phyloP scores from a whole-genome alignment of 208 protist genomes.

The Entamoeba histolytica region DNA sequence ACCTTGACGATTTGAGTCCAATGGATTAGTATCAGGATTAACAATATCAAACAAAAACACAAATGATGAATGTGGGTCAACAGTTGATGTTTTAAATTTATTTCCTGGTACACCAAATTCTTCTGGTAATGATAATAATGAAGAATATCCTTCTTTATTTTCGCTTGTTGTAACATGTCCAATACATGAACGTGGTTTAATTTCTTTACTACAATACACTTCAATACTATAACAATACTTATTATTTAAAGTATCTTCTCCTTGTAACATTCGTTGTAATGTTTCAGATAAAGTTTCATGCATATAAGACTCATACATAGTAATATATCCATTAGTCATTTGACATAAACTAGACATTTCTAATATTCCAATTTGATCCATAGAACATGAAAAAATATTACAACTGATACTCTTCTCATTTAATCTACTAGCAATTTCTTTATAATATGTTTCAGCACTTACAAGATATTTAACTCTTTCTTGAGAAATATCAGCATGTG shows the following conservation, averaged over 20 bases:
- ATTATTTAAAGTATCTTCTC: not conserved
- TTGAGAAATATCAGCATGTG: not conserved
- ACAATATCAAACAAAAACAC: not conserved
- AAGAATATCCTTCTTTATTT: no score
- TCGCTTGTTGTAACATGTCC: no score
- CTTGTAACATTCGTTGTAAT: not conserved
- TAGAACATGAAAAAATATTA: constrained; percentile 8
- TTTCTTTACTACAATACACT: not conserved
- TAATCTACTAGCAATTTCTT: not conserved
- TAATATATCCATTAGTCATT: not conserved
- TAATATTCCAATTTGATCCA: constrained; percentile 7
- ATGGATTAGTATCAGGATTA: not conserved
- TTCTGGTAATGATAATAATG: no score
- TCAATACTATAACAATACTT: no score
- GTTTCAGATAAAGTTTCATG: not conserved
- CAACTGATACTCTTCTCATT: not conserved
- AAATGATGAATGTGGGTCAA: no score
- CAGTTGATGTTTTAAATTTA: no score
- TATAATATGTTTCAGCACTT: not conserved
- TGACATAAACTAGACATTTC: constrained; percentile 11
- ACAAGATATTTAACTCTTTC: not conserved
- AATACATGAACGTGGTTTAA: not conserved
- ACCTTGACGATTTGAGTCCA: not conserved
- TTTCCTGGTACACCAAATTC: no score
- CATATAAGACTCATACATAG: not conserved